Percentiles rank a stretch among this genome's conserved stretches.
phyloP scores from a whole-genome alignment of 2,329 filamentous ascomycete species.

The Arthrocladium fulminans region DNA sequence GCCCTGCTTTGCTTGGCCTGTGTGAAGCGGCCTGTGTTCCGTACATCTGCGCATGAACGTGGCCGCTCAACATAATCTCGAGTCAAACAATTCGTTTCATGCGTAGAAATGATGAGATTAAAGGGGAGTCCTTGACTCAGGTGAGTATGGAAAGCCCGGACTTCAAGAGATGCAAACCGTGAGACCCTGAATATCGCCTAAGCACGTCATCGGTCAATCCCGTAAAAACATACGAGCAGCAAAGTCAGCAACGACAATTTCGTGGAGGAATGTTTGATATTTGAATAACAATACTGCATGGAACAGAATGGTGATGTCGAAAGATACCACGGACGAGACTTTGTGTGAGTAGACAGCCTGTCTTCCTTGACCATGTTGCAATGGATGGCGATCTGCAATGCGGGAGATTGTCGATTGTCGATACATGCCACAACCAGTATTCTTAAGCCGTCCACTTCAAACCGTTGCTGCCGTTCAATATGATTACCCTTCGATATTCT shows the following conservation, averaged over 20 bases:
- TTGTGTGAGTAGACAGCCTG: conserved; percentile 1
- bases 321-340: neutral
- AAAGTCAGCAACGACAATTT: too few species aligned
- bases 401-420: conserved; percentile 4
- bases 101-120: neutral
- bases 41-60: too few species aligned
- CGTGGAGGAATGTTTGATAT: too few species aligned
- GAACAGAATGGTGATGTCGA: neutral
- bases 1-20: neutral
- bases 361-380: neutral
- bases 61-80: too few species aligned
- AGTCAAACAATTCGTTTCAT: too few species aligned
- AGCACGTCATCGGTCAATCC: neutral
- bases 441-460: neutral
- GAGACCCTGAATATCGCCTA: too few species aligned
- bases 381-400: neutral
- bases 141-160: too few species aligned
- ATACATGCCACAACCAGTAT: conserved; percentile 5
- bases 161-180: too few species aligned
- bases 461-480: conserved; percentile 1
- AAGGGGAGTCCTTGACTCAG: too few species aligned
- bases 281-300: too few species aligned
- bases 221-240: too few species aligned
- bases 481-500: neutral
- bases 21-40: too few species aligned